phyloP scores from a whole-genome alignment of 768 basidiomycete genomes.

The Amanita pallidorosea region DNA sequence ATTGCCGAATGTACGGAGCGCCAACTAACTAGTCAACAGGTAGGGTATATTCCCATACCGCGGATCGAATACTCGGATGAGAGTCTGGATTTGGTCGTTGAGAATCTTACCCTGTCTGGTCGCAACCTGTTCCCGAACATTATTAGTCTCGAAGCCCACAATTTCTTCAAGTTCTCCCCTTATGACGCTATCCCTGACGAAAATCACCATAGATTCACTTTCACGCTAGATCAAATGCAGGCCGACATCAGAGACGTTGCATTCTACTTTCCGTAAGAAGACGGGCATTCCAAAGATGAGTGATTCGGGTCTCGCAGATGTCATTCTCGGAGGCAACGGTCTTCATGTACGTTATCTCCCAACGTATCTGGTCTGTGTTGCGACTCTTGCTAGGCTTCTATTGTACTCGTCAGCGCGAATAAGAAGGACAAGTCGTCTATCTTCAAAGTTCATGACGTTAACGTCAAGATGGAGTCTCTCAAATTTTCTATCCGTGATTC shows the following conservation, averaged over 20 bases:
- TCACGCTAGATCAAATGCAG: slow-evolving; percentile 80
- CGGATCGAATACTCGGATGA: slow-evolving; percentile 92
- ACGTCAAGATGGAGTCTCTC: slow-evolving; percentile 77
- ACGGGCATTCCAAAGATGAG: slow-evolving; percentile 67
- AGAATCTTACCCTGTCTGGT: slow-evolving; percentile 84
- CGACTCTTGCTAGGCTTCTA: slow-evolving; percentile 29
- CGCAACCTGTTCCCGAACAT: slow-evolving; percentile 84
- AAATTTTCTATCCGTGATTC: slow-evolving; percentile 88
- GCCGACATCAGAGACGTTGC: slow-evolving; percentile 91
- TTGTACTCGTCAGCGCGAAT: slow-evolving; percentile 47
- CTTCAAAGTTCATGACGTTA: slow-evolving; percentile 60
- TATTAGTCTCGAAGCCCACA: slow-evolving; percentile 64
- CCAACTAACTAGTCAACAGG: slow-evolving; percentile 19
- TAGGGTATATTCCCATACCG: slow-evolving; percentile 82
- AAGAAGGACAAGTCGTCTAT: slow-evolving; percentile 54
- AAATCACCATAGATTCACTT: slow-evolving; percentile 58
- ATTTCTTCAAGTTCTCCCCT: slow-evolving; percentile 78
- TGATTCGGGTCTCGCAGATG: slow-evolving; percentile 81
- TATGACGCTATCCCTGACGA: slow-evolving; percentile 51
- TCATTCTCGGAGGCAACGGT: slow-evolving; percentile 76
- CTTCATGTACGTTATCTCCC: slow-evolving; percentile 40
- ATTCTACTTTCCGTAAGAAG: slow-evolving; percentile 86
- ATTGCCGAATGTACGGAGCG: neutral
- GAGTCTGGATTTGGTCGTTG: slow-evolving; percentile 77
- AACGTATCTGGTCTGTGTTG: neutral